These are phyloP conservation scores for Acacia concinna DNA, from an alignment of 331 rosid genomes.

Conservation along the genomic window DNA sequence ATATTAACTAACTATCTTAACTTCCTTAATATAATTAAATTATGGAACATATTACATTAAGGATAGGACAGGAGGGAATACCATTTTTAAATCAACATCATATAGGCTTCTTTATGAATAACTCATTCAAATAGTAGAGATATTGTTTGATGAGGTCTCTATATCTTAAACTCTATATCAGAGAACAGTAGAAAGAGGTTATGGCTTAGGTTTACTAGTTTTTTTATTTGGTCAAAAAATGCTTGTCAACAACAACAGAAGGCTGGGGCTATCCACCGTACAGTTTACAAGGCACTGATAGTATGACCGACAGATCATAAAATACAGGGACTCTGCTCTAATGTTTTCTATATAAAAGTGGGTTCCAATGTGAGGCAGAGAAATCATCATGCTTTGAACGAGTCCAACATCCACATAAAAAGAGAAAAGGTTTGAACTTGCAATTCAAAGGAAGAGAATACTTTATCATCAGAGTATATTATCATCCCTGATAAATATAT, in stretches of 20 bases:
- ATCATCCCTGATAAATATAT: constrained; percentile 39
- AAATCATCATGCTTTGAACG: neutral
- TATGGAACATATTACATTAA: too few relatives aligned
- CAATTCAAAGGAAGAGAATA: neutral
- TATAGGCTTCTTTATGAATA: too few relatives aligned
- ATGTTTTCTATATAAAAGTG: neutral
- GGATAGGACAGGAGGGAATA: too few relatives aligned
- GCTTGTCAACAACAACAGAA: neutral
- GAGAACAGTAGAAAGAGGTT: neutral
- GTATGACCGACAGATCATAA: too few relatives aligned
- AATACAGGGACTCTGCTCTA: neutral
- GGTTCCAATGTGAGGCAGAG: neutral
- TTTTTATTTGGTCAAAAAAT: neutral
- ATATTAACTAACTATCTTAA: too few relatives aligned
- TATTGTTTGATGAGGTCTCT: neutral
- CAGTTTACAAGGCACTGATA: neutral
- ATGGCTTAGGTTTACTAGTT: neutral
- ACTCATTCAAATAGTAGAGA: neutral
- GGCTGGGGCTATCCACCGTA: neutral
- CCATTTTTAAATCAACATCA: too few relatives aligned
- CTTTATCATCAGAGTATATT: constrained; percentile 25
- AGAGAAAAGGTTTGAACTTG: neutral
- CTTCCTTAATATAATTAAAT: too few relatives aligned
- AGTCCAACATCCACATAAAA: neutral
- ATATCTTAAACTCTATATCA: neutral